phyloP scores from a whole-genome alignment of 805 yeast species.

The Wickerhamomyces ciferrii region DNA sequence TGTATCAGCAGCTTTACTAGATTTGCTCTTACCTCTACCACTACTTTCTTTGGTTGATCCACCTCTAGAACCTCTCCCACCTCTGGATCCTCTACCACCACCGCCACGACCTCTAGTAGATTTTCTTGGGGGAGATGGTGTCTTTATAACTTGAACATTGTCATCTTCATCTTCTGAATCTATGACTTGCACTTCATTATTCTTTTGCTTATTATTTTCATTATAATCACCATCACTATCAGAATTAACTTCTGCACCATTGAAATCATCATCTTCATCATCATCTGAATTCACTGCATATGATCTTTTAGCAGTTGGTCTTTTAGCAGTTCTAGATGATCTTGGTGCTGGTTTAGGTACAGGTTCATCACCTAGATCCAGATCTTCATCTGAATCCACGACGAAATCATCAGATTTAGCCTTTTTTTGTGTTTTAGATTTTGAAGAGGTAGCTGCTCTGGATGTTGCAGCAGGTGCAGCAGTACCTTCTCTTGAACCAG shows the following conservation, averaged over 20 bases:
- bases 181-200: background rate
- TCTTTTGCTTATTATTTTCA: background rate
- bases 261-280: constrained; percentile 1
- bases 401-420: constrained; percentile 1
- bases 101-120: background rate
- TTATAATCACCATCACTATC: background rate
- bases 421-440: background rate
- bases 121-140: background rate
- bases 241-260: background rate
- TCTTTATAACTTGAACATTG: background rate
- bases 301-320: background rate
- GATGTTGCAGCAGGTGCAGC: background rate
- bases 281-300: constrained; percentile 24
- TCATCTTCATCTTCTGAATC: background rate
- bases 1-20: background rate
- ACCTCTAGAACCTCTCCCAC: background rate
- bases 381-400: constrained; percentile 1
- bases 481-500: background rate
- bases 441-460: background rate
- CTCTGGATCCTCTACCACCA: background rate
- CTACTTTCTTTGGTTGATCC: background rate
- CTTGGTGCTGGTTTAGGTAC: background rate
- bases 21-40: background rate
- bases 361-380: background rate
- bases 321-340: background rate